These are phyloP conservation scores for Stephania cephalantha DNA, from an alignment of 164 flowering plant species.

Conservation along the genomic window DNA sequence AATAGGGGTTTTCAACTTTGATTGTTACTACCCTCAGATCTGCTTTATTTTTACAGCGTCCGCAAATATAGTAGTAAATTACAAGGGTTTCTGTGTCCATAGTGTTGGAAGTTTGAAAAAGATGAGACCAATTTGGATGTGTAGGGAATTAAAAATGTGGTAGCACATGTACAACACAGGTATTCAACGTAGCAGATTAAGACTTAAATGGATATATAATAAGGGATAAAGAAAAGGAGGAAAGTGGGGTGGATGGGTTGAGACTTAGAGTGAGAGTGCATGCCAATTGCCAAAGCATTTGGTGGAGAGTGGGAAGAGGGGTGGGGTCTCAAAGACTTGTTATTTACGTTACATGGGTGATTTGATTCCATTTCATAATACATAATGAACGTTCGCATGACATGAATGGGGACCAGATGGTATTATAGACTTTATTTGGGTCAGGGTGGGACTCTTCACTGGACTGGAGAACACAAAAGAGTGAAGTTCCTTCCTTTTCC, in stretches of 20 bases:
- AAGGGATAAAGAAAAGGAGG: background rate
- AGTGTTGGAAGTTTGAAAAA: no score
- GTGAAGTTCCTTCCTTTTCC: no score
- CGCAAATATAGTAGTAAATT: no score
- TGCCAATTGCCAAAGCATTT: background rate
- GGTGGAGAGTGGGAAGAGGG: background rate
- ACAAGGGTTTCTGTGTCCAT: no score
- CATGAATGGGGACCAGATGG: background rate
- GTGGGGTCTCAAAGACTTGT: conserved; percentile 1
- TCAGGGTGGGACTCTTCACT: no score
- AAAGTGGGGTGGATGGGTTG: background rate
- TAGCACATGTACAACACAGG: background rate
- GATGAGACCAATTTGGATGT: background rate
- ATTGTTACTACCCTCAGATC: no score
- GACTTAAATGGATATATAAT: background rate
- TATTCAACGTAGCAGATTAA: background rate
- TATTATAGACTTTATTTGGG: no score
- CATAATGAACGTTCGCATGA: background rate
- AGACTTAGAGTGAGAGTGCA: background rate
- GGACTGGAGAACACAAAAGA: no score
- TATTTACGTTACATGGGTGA: background rate
- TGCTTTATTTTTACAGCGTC: no score
- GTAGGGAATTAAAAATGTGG: background rate
- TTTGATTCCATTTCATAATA: background rate
- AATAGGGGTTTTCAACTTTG: no score